A percentile compares a stretch with the other conserved stretches of the same genome.
These are phyloP conservation scores for Tricholoma sp. DNA, from an alignment of 768 basidiomycete species.

Conservation along the genomic window DNA sequence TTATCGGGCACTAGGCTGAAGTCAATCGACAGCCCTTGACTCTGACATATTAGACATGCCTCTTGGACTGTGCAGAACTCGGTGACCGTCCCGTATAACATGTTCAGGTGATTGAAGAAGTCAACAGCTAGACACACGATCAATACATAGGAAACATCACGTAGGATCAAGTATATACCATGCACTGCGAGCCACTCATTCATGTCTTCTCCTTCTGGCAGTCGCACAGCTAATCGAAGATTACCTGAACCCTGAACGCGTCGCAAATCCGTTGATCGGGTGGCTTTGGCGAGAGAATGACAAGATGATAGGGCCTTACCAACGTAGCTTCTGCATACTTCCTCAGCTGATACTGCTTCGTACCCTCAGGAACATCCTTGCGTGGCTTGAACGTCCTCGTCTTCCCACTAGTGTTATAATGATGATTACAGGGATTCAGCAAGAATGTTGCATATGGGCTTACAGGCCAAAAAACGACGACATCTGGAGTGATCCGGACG, in stretches of 20 bases:
- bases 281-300: background rate
- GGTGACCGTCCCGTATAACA: slow-evolving; percentile 97
- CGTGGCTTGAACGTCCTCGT: slow-evolving; percentile 95
- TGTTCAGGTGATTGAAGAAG: slow-evolving; percentile 99
- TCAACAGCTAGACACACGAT: slow-evolving; percentile 70
- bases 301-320: slow-evolving; percentile 35
- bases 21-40: background rate
- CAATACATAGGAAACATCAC: background rate
- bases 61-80: slow-evolving; percentile 96
- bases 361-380: slow-evolving; percentile 91
- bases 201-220: slow-evolving; percentile 95
- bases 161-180: slow-evolving; percentile 44
- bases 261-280: background rate
- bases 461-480: slow-evolving; percentile 88
- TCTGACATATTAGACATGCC: slow-evolving; percentile 31
- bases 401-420: slow-evolving; percentile 56
- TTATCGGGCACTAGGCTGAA: slow-evolving; percentile 74
- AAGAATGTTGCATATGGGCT: slow-evolving; percentile 26
- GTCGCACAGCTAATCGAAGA: slow-evolving; percentile 82
- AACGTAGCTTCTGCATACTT: slow-evolving; percentile 97
- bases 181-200: slow-evolving; percentile 99
- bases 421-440: background rate
- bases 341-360: slow-evolving; percentile 95
- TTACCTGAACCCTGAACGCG: slow-evolving; percentile 85
- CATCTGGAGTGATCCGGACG: slow-evolving; percentile 35